Base-by-base conservation (phyloP, 2,329 filamentous ascomycete genomes). In the Domatiomyces globalis region DNA sequence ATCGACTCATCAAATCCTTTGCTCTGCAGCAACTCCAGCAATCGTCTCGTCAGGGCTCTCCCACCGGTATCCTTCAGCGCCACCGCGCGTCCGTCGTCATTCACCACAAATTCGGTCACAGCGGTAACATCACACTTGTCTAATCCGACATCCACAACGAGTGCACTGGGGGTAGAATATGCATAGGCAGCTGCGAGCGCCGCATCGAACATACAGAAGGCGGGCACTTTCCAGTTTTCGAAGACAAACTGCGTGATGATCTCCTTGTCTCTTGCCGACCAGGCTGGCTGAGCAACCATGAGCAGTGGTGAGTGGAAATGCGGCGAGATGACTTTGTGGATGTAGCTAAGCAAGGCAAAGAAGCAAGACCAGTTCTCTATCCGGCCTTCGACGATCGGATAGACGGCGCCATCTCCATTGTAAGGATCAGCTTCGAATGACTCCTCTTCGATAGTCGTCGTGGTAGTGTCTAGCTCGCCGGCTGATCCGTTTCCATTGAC, bases 261-360 rank as follows among this genome's bases (percentile, higher is more conserved):
- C 69, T 96, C 90, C 65, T 84, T 84, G 67, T 95, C 88, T 56
- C 84, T 83, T 7, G 85, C 80, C 3, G 87, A 88, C 90, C 92
- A 98, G 60, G 83, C 83, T 3, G 92, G 89, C 60, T 94, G 86
- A 6, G 85, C 79, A 68, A 96, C 84, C 56, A 98, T 79, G 66
- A 96, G 77, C 58, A 98, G 87, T 1, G 92, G 89, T 0, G 90
- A 95, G 70, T 95, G 92, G 66, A 95, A 92, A 2, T 87, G 87
- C 22, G 87, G 88, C 54, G 87, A 92, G 54, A 98, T 78, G 46
- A 85, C 79, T 67, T 86, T 83, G 74, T 95, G 87, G 58, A 96
- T 84, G 66, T 98, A 87, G 51, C 89, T 85, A 63, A 98, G 79
- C 62, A 96, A 83, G 29, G 92, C 90, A 58, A 95, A 85, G 71